Evolutionary conservation across 805 yeast genomes (phyloP).

Genomic region (Suhomyces faveliae): DNA sequence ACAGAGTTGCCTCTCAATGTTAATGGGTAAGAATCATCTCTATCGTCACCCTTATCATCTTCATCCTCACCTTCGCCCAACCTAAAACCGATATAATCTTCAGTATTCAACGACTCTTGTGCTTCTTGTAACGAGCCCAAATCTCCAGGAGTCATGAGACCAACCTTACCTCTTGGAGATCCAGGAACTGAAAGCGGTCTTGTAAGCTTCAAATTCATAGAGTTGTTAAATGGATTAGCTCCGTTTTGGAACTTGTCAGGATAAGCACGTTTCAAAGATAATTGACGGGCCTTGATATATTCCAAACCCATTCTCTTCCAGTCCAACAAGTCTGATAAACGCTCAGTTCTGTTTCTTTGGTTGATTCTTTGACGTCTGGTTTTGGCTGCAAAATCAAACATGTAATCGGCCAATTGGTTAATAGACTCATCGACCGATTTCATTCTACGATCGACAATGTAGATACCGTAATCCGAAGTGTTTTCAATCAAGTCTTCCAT

Average conservation of each 20-base stretch:
- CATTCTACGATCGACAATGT: constrained; percentile 91
- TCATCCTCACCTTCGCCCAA: constrained; percentile 44
- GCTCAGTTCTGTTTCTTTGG: constrained; percentile 95
- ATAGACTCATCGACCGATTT: constrained; percentile 91
- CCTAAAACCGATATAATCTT: constrained; percentile 69
- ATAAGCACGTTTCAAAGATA: constrained; percentile 89
- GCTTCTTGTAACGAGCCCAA: constrained; percentile 95
- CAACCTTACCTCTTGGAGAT: constrained; percentile 75
- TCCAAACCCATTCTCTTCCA: constrained; percentile 99
- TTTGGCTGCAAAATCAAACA: constrained; percentile 85
- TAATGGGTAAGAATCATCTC: constrained; percentile 41
- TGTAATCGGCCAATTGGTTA: constrained; percentile 81
- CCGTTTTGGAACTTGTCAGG: constrained; percentile 72
- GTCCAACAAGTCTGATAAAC: constrained; percentile 87
- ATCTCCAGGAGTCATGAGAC: constrained; percentile 96
- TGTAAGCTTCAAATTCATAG: constrained; percentile 65
- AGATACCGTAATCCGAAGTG: constrained; percentile 93
- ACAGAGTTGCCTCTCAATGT: constrained; percentile 51
- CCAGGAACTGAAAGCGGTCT: constrained; percentile 97
- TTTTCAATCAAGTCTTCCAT: constrained; percentile 97
- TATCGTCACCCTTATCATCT: constrained; percentile 41
- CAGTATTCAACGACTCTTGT: constrained; percentile 62
- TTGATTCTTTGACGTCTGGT: constrained; percentile 96
- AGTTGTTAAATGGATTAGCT: constrained; percentile 45
- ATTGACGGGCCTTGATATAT: constrained; percentile 89